Evolutionary conservation across 2,329 filamentous ascomycete species (phyloP).

Genomic region (Ceratocystis albifundus): DNA sequence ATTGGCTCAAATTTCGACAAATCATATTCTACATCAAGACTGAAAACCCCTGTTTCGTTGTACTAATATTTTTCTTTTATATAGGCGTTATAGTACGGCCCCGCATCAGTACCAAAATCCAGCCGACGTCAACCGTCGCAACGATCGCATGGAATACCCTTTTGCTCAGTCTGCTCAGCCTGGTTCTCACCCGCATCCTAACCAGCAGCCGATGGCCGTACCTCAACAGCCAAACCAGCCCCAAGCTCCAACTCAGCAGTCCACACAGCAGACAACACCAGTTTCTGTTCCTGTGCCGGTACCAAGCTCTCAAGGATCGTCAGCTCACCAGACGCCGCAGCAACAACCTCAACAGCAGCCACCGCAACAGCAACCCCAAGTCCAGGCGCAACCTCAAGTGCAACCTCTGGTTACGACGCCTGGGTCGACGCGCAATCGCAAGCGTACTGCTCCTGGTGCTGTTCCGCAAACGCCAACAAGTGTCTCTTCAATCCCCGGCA

Average conservation of each 20-base stretch:
- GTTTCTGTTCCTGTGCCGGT: slow-evolving; percentile 11
- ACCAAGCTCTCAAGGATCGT: slow-evolving; percentile 27
- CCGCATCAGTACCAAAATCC: slow-evolving; percentile 40
- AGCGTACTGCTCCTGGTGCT: slow-evolving; percentile 34
- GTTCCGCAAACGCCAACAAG: slow-evolving; percentile 27
- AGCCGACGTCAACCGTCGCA: slow-evolving; percentile 35
- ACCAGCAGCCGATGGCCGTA: slow-evolving; percentile 37
- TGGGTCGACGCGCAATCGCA: slow-evolving; percentile 31
- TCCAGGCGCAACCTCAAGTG: slow-evolving; percentile 27
- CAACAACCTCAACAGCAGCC: slow-evolving; percentile 29
- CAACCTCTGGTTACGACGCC: slow-evolving; percentile 22
- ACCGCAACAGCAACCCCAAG: slow-evolving; percentile 30
- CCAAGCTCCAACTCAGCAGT: neutral
- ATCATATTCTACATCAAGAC: neutral
- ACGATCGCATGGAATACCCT: slow-evolving; percentile 36
- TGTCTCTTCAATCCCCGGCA: slow-evolving; percentile 28
- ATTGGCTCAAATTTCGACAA: neutral
- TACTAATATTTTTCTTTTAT: neutral
- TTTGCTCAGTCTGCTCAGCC: slow-evolving; percentile 33
- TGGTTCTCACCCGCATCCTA: slow-evolving; percentile 33
- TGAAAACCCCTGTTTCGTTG: neutral
- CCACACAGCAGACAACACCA: slow-evolving; percentile 4
- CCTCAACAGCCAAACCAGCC: slow-evolving; percentile 26
- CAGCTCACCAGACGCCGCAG: slow-evolving; percentile 22
- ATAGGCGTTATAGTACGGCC: slow-evolving; percentile 19